Evolutionary conservation across 768 basidiomycete species (phyloP), one percentile per base, ranked within the genome.

Genomic region (Porphyrellus cyaneotinctus): DNA sequence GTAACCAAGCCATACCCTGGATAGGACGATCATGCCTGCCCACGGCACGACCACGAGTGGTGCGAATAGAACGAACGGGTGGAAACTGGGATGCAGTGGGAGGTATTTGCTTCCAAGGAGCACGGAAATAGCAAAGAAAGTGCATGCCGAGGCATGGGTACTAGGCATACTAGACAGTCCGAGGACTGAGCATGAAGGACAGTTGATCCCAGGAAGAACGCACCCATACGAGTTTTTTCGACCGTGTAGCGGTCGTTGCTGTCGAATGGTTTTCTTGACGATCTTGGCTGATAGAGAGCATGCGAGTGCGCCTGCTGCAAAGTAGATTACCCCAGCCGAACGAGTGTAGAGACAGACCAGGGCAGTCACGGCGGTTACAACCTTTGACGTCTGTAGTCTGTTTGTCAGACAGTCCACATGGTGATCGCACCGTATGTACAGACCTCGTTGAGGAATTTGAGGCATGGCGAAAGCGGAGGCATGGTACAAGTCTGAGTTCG

Each of bases 1-100:
- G 57, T 91, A 82, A 6, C 87, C 86, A 13, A 91, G 77, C 85
- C 81, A 83, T 28, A 88, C 76, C 44, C 89, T 75, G 11, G 89
- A 91, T 46, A 78, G 60, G 6, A 81, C 72, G 38, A 91, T 78
- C 15, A 76, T 58, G 32, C 61, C 54, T 12, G 86, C 77, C 76
- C 78, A 85, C 2, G 85, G 81, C 12, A 83, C 56, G 4, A 77
- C 71, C 42, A 86, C 59, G 4, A 81, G 30, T n/a, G 84, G 78
- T 35, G 71, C 70, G 47, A 53, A 57, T 13, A 56, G 45, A 6
- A 26, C 51, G 10, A 68, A 30, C 20, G 66, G 57, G 12, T 79
- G 78, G 32, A 89, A 66, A 4, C 77, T 75, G 20, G 74, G 66
- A 59, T 89, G 87, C 14, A 82, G 54, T 2, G 86, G 85, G 14